phyloP scores from a whole-genome alignment of 2,329 filamentous ascomycete species.

The Colletotrichum lini region DNA sequence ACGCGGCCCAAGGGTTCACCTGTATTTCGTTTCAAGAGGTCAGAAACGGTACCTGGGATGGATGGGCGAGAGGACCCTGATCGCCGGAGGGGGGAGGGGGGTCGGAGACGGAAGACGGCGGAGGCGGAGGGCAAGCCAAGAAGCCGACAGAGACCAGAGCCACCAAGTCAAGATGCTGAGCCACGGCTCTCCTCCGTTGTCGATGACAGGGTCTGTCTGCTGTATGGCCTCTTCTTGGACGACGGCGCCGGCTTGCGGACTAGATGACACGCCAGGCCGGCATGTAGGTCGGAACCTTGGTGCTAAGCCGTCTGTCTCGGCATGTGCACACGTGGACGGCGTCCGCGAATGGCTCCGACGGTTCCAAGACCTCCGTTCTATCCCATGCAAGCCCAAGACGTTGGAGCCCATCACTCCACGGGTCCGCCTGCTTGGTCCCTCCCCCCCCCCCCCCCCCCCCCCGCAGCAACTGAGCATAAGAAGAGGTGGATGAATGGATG shows the following conservation, averaged over 20 bases:
- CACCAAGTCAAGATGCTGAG: background rate
- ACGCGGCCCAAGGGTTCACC: conserved; percentile 89
- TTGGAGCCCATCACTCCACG: background rate
- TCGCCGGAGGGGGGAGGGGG: background rate
- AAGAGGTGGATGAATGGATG: conserved; percentile 40
- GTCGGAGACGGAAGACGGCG: background rate
- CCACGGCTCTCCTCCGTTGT: background rate
- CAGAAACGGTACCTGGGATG: background rate
- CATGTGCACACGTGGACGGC: conserved; percentile 14
- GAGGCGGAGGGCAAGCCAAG: background rate
- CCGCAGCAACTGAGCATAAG: conserved; percentile 9
- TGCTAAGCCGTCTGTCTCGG: background rate
- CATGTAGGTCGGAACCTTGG: conserved; percentile 5
- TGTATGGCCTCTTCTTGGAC: background rate
- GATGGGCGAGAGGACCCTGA: background rate
- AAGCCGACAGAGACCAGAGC: background rate
- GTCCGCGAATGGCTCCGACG: conserved; percentile 15
- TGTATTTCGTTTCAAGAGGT: conserved; percentile 52
- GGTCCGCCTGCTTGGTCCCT: background rate
- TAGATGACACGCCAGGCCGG: background rate
- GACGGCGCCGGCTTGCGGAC: background rate
- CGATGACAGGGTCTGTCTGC: background rate
- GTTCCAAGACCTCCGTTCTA: background rate
- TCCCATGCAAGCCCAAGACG: conserved; percentile 7
- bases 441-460: conserved; percentile 3